Evolutionary conservation across 2,329 filamentous ascomycete genomes (phyloP), one percentile per base, ranked within the genome.

Genomic region (Fusarium sublunatum): DNA sequence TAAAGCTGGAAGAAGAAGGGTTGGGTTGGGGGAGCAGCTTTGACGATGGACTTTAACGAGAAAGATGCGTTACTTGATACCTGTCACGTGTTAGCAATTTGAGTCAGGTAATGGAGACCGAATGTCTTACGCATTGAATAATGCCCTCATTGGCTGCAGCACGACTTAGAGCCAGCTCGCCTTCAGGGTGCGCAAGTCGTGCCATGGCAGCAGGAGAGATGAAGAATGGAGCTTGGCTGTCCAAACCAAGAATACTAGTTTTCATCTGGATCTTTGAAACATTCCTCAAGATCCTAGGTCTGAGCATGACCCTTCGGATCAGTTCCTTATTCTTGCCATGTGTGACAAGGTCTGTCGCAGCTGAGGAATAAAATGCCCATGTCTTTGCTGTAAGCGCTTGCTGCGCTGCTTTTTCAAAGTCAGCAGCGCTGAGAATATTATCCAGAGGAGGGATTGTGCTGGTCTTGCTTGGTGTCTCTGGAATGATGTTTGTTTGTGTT

Each of bases 361-460:
- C 88, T 3, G 86, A 88, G 11, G 86, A 88, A 70, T 88, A 85
- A 66, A 90, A 91, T 0, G 88, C 88, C 86, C 86, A 90, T 10
- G 87, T 84, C 66, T 90, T 90, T 8, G 81, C 80, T 3, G 81
- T 80, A 34, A 88, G 78, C 2, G 81, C 82, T 25, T 77, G 75
- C 10, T 80, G 79, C 2, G 88, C 87, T 0, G 83, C 85, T 3
- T 75, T 60, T 48, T 86, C 82, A 69, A 90, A 90, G 74, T 90
- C 88, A 0, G 41, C 34, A 2, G 55, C 57, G 1, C 55, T 60
- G 0, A 60, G n/a, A 0, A 60, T 60, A 0, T 47, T 5, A 5
- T 60, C 57, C 5, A 60, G 11, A 11, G 55, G 6, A 2, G 41
- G 57, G 0, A 43, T 22, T 19, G 9, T 12, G 10, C 25, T 38